A percentile compares a stretch with the other conserved stretches of the same genome.
phyloP scores from a whole-genome alignment of 2,329 filamentous ascomycete genomes.

The Xylariaceae sp. region DNA sequence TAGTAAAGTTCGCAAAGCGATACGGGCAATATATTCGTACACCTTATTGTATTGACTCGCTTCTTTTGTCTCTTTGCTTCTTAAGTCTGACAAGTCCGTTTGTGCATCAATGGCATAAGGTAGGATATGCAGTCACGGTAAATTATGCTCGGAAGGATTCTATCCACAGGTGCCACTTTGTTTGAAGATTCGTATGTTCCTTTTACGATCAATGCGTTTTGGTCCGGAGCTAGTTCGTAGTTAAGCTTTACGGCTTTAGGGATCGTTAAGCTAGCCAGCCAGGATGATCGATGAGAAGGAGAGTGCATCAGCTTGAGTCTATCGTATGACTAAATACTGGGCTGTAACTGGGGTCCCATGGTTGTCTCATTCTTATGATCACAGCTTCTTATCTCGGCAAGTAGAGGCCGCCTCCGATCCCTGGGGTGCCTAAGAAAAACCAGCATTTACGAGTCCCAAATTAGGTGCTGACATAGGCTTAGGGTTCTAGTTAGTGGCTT shows the following conservation, averaged over 20 bases:
- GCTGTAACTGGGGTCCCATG: too few species aligned
- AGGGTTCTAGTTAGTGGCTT: too few species aligned
- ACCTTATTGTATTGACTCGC: background rate
- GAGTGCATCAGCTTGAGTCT: too few species aligned
- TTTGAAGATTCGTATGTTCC: background rate
- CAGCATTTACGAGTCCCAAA: too few species aligned
- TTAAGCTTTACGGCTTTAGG: conserved; percentile 19
- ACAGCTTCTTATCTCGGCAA: too few species aligned
- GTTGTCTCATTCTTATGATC: too few species aligned
- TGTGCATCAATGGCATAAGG: background rate
- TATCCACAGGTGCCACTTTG: background rate
- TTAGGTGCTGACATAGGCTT: too few species aligned
- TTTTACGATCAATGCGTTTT: conserved; percentile 1
- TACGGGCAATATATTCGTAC: conserved; percentile 6
- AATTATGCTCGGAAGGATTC: conserved; percentile 4
- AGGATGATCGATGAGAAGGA: conserved; percentile 2
- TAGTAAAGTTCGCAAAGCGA: background rate
- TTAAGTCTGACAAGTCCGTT: too few species aligned
- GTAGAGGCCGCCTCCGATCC: too few species aligned
- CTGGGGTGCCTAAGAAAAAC: too few species aligned
- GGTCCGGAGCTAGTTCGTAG: background rate
- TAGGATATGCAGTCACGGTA: background rate
- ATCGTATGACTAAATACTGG: too few species aligned
- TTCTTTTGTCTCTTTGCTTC: background rate
- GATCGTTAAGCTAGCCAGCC: conserved; percentile 1